Conservation (phyloP, 495 filamentous ascomycete species). For the Neurospora hispaniola region DNA sequence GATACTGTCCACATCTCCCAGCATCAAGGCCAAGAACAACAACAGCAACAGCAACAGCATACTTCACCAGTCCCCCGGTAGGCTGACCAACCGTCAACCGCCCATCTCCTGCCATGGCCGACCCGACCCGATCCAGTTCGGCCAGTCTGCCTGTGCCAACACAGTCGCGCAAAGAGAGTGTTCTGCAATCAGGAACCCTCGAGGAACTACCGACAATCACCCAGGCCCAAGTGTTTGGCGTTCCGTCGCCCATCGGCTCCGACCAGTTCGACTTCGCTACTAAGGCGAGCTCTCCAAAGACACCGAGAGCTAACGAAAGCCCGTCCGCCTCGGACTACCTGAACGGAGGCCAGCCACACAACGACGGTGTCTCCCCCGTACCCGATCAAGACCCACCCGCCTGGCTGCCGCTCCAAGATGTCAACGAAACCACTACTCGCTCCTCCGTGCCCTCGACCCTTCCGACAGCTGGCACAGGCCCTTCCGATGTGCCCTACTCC, state of each 20-base stretch:
- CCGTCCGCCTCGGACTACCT: slow-evolving; percentile 28
- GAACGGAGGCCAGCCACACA: slow-evolving; percentile 30
- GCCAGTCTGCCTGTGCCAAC: neutral
- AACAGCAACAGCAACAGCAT: neutral
- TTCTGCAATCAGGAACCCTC: slow-evolving; percentile 17
- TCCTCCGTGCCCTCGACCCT: slow-evolving; percentile 1
- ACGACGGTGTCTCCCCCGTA: slow-evolving; percentile 17
- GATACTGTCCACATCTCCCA: neutral
- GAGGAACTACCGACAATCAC: slow-evolving; percentile 21
- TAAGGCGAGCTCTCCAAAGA: slow-evolving; percentile 8
- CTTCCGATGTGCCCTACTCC: slow-evolving; percentile 14
- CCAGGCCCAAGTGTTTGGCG: slow-evolving; percentile 13
- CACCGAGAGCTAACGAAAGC: slow-evolving; percentile 8
- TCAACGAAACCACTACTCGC: slow-evolving; percentile 1
- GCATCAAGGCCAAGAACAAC: neutral
- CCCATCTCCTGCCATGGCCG: slow-evolving; percentile 14
- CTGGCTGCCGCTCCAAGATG: slow-evolving; percentile 4
- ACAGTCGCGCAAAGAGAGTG: slow-evolving; percentile 10
- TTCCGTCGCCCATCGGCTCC: slow-evolving; percentile 13
- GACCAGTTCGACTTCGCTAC: slow-evolving; percentile 25
- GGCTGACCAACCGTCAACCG: neutral
- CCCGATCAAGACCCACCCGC: neutral
- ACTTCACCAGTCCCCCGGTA: neutral
- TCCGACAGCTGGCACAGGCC: neutral
- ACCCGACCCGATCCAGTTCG: slow-evolving; percentile 9